Percentiles rank a stretch among this genome's conserved stretches.
phyloP scores from a whole-genome alignment of 306 rosid genomes.

The Corylus heterophylla region DNA sequence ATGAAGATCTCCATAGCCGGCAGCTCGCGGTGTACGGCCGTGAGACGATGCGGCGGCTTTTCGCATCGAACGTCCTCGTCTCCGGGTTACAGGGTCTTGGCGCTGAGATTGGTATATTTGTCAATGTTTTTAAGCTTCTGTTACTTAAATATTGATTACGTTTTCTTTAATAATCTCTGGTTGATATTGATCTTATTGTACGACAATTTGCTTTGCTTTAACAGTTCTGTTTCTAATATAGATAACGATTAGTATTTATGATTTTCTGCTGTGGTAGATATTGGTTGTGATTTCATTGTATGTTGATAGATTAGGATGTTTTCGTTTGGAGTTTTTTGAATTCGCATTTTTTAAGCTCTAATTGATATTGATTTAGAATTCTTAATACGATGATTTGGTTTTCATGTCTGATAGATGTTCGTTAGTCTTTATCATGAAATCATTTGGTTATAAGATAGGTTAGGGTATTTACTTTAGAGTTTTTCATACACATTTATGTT shows the following conservation, averaged over 20 bases:
- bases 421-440: not conserved
- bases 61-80: constrained; percentile 72
- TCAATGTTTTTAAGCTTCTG: not conserved
- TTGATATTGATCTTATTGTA: not conserved
- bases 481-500: not conserved
- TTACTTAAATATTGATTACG: not conserved
- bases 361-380: not conserved
- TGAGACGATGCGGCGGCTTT: constrained; percentile 89
- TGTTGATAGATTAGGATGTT: not conserved
- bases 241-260: not conserved
- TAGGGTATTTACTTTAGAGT: not conserved
- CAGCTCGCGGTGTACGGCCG: constrained; percentile 97
- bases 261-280: not conserved
- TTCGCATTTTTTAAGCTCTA: not conserved
- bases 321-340: not conserved
- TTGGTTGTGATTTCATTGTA: not conserved
- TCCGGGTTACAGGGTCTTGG: constrained; percentile 97
- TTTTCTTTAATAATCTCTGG: not conserved
- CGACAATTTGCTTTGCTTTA: not conserved
- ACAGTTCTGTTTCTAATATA: not conserved
- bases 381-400: not conserved
- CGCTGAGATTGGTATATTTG: constrained; percentile 76
- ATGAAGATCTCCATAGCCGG: constrained; percentile 97
- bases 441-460: not conserved
- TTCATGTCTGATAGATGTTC: not conserved